Base-by-base conservation (phyloP, 805 yeast genomes). In the Candida quercuum region DNA sequence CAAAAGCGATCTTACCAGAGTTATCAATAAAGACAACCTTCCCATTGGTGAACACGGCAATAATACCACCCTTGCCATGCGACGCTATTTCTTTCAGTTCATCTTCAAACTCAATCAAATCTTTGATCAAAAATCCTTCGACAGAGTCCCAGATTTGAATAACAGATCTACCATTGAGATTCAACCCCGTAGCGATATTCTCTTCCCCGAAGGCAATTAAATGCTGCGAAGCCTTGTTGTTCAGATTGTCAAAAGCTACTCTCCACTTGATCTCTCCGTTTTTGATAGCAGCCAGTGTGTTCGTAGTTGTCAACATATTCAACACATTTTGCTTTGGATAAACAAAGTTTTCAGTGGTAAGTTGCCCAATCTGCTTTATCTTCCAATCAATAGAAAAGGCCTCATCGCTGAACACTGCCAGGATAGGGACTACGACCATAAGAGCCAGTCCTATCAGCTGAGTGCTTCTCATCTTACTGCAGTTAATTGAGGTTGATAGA, bases 371-470 rank as follows among this genome's bases (percentile, higher is more conserved):
- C 35, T 66, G 68, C 22, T 61, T 62, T 8, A 66, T 53, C 32
- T 74, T 69, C 81, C 81, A 78, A 47, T 79, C 86, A 24, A 62
- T 61, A 14, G 57, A 56, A 50, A 70, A 74, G 0, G 80, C 78
- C 42, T 76, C 80, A 37, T 76, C 81, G 19, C 66, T 57, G 45
- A 58, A 66, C 5, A 68, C 57, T 0, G 67, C 56, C 3, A 6
- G 6, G 1, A 36, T 15, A 4, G 17, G 14, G 16, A 27, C 21
- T 4, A 35, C 5, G 6, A 38, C 19, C 7, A 27, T 30, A n/a
- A 26, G 22, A 10, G 31, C 15, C 16, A 22, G 15, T 22, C 32
- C 23, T 4, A 19, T 4, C 16, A 4, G 36, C 15, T 2, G 21
- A 15, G n/a, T n/a, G n/a, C n/a, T n/a, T n/a, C n/a, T n/a, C n/a